Base-by-base conservation (phyloP, 306 rosid species). In the Vigna unguiculata region DNA sequence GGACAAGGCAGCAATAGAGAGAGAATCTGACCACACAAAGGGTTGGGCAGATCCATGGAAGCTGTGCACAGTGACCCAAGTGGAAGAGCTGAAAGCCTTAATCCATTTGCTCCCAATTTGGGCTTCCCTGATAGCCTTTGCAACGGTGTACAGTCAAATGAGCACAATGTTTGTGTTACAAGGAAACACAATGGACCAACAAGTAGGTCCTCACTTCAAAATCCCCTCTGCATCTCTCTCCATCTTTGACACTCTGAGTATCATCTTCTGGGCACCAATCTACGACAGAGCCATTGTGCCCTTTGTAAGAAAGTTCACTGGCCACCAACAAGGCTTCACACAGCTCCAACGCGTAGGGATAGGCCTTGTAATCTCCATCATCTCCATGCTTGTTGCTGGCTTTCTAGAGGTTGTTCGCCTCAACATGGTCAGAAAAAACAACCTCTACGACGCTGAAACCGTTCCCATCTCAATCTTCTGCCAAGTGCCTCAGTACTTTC, bases 141-240 rank as follows among this genome's bases (percentile, higher is more conserved):
- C 93, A 24, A 80, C 91, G 0, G 95, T 91, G 5, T 91, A 88
- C 84, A 72, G 90, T 52, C 97, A 91, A 84, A 91, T 90, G 93
- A 83, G 76, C 88, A 91, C 97, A 32, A 88, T 91, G 95, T 91
- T 91, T 67, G 95, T 91, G 24, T 71, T 91, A 67, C 97, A 91
- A 80, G 97, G 97, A 64, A 86, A 91, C 86, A 86, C 87, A 76
- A 49, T 91, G 91, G 88, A 91, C 81, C 93, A 82, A 21, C 91
- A 78, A 71, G 85, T 91, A 46, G 93, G 95, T 2, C 89, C 87
- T 5, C 21, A 72, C 46, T 90, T 91, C 84, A 65, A 88, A 25
- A 90, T 91, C 47, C 97, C 95, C 40, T 85, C 95, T 1, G 95
- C 97, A 19, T 91, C 91, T 9, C 97, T 91, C 54, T 91, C 97